Conservation (phyloP, 371 early-diverging fungal genomes). For the Mortierella polycephala region DNA sequence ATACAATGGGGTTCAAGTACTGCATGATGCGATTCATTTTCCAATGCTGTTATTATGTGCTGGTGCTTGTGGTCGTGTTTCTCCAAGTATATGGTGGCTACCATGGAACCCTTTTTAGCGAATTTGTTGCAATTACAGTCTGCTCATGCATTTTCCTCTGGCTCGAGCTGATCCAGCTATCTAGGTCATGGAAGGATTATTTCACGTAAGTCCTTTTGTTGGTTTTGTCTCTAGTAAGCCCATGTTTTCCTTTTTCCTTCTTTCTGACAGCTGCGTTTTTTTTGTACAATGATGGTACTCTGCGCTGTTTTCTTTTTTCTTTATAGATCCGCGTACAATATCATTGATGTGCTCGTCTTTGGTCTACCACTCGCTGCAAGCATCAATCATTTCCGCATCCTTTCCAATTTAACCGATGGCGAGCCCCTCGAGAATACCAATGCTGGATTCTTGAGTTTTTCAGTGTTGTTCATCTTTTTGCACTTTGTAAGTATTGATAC, state of each 20-base stretch:
- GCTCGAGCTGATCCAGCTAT: conserved; percentile 1
- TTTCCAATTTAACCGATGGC: too few species aligned
- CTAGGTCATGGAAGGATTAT: background rate
- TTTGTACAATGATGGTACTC: background rate
- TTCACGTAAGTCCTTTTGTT: background rate
- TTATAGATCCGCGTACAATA: too few species aligned
- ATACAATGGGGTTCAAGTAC: conserved; percentile 4
- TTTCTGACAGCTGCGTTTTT: background rate
- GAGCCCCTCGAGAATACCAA: too few species aligned
- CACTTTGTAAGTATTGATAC: background rate
- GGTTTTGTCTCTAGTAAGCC: background rate
- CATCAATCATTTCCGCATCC: too few species aligned
- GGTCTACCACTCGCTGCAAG: too few species aligned
- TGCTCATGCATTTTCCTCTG: background rate
- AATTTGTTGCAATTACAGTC: conserved; percentile 5
- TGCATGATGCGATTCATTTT: conserved; percentile 7
- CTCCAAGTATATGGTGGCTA: conserved; percentile 7
- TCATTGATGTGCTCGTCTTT: too few species aligned
- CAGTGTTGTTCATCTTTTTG: too few species aligned
- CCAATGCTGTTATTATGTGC: background rate
- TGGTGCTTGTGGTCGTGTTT: conserved; percentile 1
- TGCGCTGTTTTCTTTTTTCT: too few species aligned
- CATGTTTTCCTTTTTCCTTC: background rate
- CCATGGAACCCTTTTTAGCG: background rate
- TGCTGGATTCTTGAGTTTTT: too few species aligned